Conservation (phyloP, 257 asterid genomes). For the Plectranthus barbatus region DNA sequence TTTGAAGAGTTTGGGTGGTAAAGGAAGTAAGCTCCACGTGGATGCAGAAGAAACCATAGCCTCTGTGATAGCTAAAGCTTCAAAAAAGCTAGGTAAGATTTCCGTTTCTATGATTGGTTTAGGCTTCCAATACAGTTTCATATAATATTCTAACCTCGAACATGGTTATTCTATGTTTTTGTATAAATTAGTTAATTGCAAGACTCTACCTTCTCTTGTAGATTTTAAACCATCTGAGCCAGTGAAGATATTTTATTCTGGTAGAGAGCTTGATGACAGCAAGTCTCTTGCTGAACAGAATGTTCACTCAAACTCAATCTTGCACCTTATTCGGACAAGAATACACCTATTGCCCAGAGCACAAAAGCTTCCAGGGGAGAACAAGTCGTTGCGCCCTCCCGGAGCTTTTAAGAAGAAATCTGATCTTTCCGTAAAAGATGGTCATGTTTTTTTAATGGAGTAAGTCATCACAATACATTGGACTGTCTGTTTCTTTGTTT, state of each 20-base stretch:
- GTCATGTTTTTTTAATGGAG: constrained; percentile 97
- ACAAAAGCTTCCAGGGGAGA: constrained; percentile 94
- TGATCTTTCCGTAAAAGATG: constrained; percentile 96
- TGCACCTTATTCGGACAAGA: constrained; percentile 95
- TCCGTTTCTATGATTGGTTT: constrained; percentile 3
- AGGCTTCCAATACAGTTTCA: not conserved
- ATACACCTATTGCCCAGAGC: constrained; percentile 80
- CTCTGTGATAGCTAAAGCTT: constrained; percentile 86
- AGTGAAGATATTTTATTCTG: constrained; percentile 73
- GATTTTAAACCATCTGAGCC: constrained; percentile 91
- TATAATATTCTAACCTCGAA: not conserved
- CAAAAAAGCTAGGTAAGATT: constrained; percentile 76
- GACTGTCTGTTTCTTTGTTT: constrained; percentile 3
- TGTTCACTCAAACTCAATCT: constrained; percentile 76
- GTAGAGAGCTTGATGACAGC: constrained; percentile 86
- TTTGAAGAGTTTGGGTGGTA: constrained; percentile 96
- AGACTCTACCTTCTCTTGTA: constrained; percentile 20
- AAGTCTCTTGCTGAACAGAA: constrained; percentile 71
- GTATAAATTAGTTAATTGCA: constrained; percentile 11
- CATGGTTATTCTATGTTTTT: not conserved
- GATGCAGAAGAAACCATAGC: constrained; percentile 78
- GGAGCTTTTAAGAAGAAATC: constrained; percentile 99
- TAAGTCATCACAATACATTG: constrained; percentile 36
- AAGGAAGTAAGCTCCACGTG: constrained; percentile 93
- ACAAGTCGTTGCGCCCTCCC: constrained; percentile 96